These are phyloP conservation scores for Mucuna pruriens DNA, from an alignment of 306 rosid species.

Conservation along the genomic window DNA sequence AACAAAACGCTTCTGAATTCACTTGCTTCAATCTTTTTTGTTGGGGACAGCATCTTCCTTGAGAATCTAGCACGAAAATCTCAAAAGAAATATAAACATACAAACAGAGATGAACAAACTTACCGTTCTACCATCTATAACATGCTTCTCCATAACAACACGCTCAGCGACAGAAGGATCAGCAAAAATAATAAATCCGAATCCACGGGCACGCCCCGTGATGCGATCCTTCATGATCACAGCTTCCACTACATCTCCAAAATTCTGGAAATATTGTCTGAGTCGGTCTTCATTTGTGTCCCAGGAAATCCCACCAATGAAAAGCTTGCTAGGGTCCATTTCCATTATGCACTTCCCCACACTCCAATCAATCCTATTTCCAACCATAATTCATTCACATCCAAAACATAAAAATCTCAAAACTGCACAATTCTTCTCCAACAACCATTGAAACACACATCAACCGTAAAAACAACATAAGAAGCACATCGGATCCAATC, in stretches of 20 bases:
- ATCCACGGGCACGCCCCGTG: constrained; percentile 66
- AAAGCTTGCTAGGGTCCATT: constrained; percentile 83
- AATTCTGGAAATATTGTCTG: constrained; percentile 57
- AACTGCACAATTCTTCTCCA: constrained; percentile 7
- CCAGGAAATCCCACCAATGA: constrained; percentile 87
- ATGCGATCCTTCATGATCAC: constrained; percentile 68
- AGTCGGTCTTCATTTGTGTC: constrained; percentile 71
- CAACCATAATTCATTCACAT: constrained; percentile 22
- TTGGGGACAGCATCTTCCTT: background rate
- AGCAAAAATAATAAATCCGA: constrained; percentile 61
- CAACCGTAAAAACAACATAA: constrained; percentile 21
- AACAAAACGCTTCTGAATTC: background rate
- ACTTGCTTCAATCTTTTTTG: background rate
- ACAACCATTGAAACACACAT: constrained; percentile 26
- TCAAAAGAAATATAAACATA: no score
- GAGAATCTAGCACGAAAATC: background rate
- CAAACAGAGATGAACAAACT: constrained; percentile 39
- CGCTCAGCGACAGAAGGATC: constrained; percentile 60
- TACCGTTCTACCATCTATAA: constrained; percentile 65
- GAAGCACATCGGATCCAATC: background rate
- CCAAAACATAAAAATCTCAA: background rate
- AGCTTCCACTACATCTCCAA: constrained; percentile 61
- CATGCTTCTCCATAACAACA: constrained; percentile 62
- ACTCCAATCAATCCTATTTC: constrained; percentile 37
- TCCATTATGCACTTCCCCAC: constrained; percentile 57